Conservation (phyloP, 352 stramenopile genomes). For the Phytophthora capsici region DNA sequence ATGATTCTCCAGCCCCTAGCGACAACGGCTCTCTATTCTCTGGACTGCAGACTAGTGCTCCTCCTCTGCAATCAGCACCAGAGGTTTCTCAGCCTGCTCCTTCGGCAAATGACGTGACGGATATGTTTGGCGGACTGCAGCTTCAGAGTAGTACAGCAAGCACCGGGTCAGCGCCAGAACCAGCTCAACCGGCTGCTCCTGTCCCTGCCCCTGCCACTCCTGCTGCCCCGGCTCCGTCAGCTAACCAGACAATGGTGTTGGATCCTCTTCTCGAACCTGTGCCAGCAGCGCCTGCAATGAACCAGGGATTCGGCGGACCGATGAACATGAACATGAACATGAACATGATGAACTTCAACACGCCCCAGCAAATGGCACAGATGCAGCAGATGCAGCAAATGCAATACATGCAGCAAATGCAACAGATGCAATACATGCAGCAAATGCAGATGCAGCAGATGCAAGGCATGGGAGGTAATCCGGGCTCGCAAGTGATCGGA, state of each 20-base stretch:
- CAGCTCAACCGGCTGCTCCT: conserved; percentile 21
- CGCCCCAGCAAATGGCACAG: conserved; percentile 53
- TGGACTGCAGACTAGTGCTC: conserved; percentile 54
- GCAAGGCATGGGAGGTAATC: conserved; percentile 55
- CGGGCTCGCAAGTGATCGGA: conserved; percentile 80
- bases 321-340: conserved; percentile 75
- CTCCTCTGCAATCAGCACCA: conserved; percentile 34
- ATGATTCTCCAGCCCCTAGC: conserved; percentile 50
- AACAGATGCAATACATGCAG: conserved; percentile 79
- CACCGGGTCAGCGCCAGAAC: conserved; percentile 24
- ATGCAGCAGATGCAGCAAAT: conserved; percentile 78
- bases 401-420: conserved; percentile 74
- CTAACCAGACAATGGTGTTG: conserved; percentile 59
- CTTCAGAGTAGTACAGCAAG: conserved; percentile 56
- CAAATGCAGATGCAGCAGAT: conserved; percentile 74
- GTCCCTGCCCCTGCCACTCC: conserved; percentile 28
- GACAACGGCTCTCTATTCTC: conserved; percentile 62
- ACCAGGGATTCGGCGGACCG: conserved; percentile 39
- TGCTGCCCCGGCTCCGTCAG: conserved; percentile 25
- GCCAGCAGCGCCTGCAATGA: conserved; percentile 49
- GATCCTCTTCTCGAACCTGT: conserved; percentile 78
- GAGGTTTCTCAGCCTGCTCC: conserved; percentile 29
- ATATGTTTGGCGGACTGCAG: conserved; percentile 84
- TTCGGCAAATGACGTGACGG: conserved; percentile 44
- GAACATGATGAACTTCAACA: conserved; percentile 73